phyloP scores from a whole-genome alignment of 495 filamentous ascomycete species.

The Lindgomyces ingoldianus region DNA sequence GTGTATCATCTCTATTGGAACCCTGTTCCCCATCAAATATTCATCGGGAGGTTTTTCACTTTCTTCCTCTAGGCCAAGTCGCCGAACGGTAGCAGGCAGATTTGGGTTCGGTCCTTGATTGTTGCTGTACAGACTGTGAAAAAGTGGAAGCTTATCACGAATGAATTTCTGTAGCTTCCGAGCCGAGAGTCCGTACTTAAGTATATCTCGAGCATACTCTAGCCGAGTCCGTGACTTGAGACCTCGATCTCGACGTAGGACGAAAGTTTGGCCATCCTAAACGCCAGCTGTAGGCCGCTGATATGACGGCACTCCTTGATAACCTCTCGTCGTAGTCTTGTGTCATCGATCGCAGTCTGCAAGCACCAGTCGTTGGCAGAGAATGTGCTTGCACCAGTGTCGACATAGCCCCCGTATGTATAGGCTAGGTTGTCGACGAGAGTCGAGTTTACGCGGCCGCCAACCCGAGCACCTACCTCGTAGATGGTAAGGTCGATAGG shows the following conservation, averaged over 20 bases:
- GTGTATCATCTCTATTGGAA: background rate
- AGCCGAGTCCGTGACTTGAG: slow-evolving; percentile 10
- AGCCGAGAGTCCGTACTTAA: slow-evolving; percentile 11
- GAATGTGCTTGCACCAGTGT: slow-evolving; percentile 14
- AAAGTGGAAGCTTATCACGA: background rate
- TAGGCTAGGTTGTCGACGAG: background rate
- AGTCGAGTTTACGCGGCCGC: background rate
- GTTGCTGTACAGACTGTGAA: background rate
- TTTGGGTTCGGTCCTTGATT: background rate
- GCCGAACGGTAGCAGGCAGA: slow-evolving; percentile 4
- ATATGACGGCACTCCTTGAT: background rate
- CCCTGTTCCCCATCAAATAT: slow-evolving; percentile 3
- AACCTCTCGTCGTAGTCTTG: slow-evolving; percentile 3
- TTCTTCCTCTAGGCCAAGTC: slow-evolving; percentile 11
- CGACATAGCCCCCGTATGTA: background rate
- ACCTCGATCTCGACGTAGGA: background rate
- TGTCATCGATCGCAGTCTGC: slow-evolving; percentile 14
- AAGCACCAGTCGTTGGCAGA: slow-evolving; percentile 6
- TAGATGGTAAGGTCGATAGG: background rate
- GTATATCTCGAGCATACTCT: slow-evolving; percentile 4
- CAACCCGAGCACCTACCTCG: background rate
- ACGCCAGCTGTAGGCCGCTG: background rate
- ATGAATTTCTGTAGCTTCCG: slow-evolving; percentile 10
- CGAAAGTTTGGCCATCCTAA: slow-evolving; percentile 15
- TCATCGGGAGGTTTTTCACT: slow-evolving; percentile 2